Percentiles rank a stretch among this genome's conserved stretches.
Conservation (phyloP, 2,329 filamentous ascomycete genomes). For the Sclerotinia minor region DNA sequence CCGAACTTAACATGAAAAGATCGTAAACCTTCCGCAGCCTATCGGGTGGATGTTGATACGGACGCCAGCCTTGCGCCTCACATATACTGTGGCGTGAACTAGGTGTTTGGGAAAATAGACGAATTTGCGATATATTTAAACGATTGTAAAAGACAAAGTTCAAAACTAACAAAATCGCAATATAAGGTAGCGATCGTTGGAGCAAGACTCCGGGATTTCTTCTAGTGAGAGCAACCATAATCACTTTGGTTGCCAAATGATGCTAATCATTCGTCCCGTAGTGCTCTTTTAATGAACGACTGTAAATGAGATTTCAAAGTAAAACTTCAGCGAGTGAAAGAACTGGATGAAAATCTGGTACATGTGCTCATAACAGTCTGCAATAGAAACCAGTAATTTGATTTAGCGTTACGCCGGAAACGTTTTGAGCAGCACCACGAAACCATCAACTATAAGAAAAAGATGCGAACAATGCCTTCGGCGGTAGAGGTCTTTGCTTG, state of each 20-base stretch:
- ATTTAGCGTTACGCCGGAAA: neutral
- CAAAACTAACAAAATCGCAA: conserved; percentile 8
- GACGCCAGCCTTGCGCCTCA: conserved; percentile 24
- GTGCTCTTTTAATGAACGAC: neutral
- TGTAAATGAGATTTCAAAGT: neutral
- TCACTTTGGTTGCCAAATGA: neutral
- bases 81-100: neutral
- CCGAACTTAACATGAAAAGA: conserved; percentile 61
- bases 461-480: neutral
- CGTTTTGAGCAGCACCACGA: neutral
- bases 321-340: neutral
- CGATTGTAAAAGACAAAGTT: neutral
- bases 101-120: neutral
- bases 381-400: neutral
- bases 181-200: neutral
- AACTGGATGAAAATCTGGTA: neutral
- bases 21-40: conserved; percentile 56
- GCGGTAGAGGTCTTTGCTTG: neutral
- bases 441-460: neutral
- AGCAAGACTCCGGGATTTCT: neutral
- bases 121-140: neutral
- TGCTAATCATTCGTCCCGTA: conserved; percentile 11
- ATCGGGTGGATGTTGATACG: conserved; percentile 7
- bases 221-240: conserved; percentile 4
- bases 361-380: neutral